Evolutionary conservation across 78 protist species (phyloP).

Genomic region (Pelomyxa schiedti): DNA sequence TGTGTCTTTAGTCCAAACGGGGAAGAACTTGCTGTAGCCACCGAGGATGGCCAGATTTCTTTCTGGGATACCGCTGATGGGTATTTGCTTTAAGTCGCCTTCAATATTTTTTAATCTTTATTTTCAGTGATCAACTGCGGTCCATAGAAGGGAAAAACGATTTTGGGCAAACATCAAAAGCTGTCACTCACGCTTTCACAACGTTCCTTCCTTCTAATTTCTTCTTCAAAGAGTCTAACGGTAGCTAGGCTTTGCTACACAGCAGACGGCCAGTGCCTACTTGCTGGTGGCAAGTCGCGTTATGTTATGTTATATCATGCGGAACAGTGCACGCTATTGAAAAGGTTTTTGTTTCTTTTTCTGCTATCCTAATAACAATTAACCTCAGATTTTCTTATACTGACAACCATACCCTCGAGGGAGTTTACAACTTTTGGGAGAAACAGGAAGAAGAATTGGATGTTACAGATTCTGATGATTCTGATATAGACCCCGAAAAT

Average conservation of each 20-base stretch:
- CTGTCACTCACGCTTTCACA: conserved; percentile 20
- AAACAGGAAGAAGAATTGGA: too few species aligned
- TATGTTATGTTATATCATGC: conserved; percentile 76
- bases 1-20: conserved; percentile 71
- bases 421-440: too few species aligned
- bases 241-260: conserved; percentile 39
- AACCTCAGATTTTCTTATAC: too few species aligned
- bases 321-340: conserved; percentile 24
- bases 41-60: conserved; percentile 29
- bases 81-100: background rate
- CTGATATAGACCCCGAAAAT: too few species aligned
- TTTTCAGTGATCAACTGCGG: conserved; percentile 14
- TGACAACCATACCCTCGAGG: too few species aligned
- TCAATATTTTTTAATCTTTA: background rate
- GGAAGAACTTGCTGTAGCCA: conserved; percentile 13
- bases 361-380: too few species aligned
- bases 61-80: conserved; percentile 11
- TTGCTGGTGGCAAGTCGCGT: conserved; percentile 73
- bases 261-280: conserved; percentile 63
- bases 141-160: conserved; percentile 59
- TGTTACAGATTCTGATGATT: too few species aligned
- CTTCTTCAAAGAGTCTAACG: too few species aligned
- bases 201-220: conserved; percentile 13
- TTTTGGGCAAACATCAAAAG: conserved; percentile 26
- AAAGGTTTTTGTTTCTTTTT: too few species aligned